These are phyloP conservation scores for Drechslerella coelobrocha DNA, from an alignment of 2,329 filamentous ascomycete species.

Conservation along the genomic window DNA sequence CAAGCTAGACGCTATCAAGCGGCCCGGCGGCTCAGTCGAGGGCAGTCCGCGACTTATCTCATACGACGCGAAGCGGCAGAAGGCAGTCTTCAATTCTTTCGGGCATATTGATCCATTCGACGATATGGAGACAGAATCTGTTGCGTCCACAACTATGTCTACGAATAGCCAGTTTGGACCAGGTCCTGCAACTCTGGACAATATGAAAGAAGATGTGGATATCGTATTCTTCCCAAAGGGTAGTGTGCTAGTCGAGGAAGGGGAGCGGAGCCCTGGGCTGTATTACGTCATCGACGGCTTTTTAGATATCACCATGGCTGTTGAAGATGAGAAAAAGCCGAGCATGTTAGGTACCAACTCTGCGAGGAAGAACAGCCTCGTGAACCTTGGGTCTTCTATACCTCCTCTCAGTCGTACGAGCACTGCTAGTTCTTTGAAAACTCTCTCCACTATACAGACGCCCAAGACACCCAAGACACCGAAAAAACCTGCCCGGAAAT, in stretches of 20 bases:
- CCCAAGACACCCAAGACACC: constrained; percentile 11
- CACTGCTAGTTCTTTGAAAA: constrained; percentile 59
- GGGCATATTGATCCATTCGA: constrained; percentile 89
- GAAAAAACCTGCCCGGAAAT: constrained; percentile 63
- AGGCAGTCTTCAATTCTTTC: constrained; percentile 86
- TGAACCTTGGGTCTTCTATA: constrained; percentile 57
- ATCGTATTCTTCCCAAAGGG: constrained; percentile 97
- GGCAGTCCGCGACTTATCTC: constrained; percentile 84
- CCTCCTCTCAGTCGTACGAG: constrained; percentile 61
- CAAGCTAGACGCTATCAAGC: constrained; percentile 68
- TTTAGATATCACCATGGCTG: constrained; percentile 86
- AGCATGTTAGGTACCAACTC: constrained; percentile 49
- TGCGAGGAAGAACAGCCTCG: constrained; percentile 25
- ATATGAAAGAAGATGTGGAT: constrained; percentile 89
- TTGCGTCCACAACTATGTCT: constrained; percentile 68
- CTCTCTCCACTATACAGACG: no score
- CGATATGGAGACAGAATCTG: constrained; percentile 81
- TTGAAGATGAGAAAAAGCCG: constrained; percentile 65
- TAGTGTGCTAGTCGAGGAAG: constrained; percentile 92
- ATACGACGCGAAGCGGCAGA: constrained; percentile 80
- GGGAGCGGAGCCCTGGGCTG: constrained; percentile 91
- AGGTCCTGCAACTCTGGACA: constrained; percentile 70
- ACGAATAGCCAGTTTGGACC: constrained; percentile 69
- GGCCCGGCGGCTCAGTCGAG: constrained; percentile 71
- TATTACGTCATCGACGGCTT: constrained; percentile 99